A percentile compares a stretch with the other conserved stretches of the same genome.
phyloP scores from a whole-genome alignment of 148 eudicot genomes.

The Drosera capensis region DNA sequence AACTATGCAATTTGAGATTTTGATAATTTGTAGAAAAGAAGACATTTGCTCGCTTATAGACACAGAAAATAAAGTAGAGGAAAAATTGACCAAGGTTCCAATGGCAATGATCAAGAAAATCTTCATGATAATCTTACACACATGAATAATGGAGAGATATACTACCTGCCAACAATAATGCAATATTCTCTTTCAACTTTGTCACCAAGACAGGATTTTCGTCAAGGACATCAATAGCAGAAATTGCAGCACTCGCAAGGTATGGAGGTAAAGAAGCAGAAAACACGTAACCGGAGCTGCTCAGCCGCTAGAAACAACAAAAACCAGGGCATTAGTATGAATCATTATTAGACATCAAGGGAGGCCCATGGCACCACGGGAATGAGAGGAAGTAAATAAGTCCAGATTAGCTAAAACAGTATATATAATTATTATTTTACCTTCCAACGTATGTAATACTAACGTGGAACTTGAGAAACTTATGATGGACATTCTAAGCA shows the following conservation, averaged over 20 bases:
- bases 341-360: background rate
- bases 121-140: background rate
- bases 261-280: constrained; percentile 98
- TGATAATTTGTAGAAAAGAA: too few species aligned
- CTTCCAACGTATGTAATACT: too few species aligned
- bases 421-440: too few species aligned
- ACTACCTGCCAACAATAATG: constrained; percentile 54
- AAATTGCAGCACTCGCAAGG: constrained; percentile 89
- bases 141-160: constrained; percentile 1
- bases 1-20: too few species aligned
- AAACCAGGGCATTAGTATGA: background rate
- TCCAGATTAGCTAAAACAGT: too few species aligned
- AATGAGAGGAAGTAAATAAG: background rate
- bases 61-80: too few species aligned
- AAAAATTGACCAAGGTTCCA: background rate
- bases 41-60: too few species aligned
- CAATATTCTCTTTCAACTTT: constrained; percentile 50
- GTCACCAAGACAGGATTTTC: constrained; percentile 51
- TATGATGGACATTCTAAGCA: too few species aligned
- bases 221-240: constrained; percentile 80
- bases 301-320: constrained; percentile 46
- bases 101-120: background rate
- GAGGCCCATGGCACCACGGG: background rate
- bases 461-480: too few species aligned
- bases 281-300: constrained; percentile 95